Conservation (phyloP, 306 rosid genomes). For the Hippophae gyantsensis region DNA sequence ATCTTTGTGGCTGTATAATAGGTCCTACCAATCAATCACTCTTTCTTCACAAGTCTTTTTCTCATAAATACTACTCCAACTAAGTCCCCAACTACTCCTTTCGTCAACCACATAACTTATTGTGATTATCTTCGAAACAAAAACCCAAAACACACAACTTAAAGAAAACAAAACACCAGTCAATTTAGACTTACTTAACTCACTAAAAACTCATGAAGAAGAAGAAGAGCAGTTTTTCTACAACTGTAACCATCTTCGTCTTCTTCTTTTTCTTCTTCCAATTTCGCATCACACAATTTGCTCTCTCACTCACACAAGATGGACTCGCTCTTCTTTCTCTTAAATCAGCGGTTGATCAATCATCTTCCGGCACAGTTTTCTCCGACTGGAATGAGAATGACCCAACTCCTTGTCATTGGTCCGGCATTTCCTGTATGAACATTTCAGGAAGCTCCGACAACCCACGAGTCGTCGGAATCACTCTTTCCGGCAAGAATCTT, state of each 20-base stretch:
- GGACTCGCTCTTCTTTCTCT: conserved; percentile 88
- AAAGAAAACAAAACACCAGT: too few relatives aligned
- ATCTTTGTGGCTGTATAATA: conserved; percentile 51
- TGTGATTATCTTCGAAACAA: too few relatives aligned
- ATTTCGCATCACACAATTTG: neutral
- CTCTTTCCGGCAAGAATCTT: conserved; percentile 60
- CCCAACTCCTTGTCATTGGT: conserved; percentile 62
- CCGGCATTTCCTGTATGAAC: conserved; percentile 75
- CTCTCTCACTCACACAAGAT: conserved; percentile 59
- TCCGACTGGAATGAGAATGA: conserved; percentile 76
- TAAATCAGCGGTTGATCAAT: conserved; percentile 69
- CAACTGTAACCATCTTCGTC: neutral
- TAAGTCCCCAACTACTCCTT: conserved; percentile 11
- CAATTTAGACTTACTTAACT: too few relatives aligned
- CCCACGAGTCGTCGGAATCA: conserved; percentile 72
- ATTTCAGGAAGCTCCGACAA: conserved; percentile 38
- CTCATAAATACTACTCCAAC: conserved; percentile 30
- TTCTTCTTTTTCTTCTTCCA: neutral
- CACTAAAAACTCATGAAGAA: too few relatives aligned
- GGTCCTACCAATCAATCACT: conserved; percentile 47
- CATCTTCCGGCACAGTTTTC: conserved; percentile 30
- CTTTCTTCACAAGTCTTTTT: conserved; percentile 18
- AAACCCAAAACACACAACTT: too few relatives aligned
- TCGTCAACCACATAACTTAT: neutral
- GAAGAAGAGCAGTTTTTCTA: neutral